Base-by-base conservation (phyloP, 768 basidiomycete genomes). In the Calocera cornea region DNA sequence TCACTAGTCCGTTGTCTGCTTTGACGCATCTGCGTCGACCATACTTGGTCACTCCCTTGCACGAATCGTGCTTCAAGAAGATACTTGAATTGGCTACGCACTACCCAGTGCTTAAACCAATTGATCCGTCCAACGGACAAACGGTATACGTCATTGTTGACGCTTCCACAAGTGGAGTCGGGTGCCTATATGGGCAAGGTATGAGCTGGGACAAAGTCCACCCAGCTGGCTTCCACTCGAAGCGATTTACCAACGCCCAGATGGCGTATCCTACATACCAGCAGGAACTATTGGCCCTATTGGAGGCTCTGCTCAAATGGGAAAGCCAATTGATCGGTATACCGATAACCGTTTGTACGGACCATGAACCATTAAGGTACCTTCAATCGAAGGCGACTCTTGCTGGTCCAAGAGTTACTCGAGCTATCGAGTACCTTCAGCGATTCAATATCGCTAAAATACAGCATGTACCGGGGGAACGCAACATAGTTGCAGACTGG, bases 201-300 rank as follows among this genome's bases (percentile, higher is more conserved):
- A 10, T 19, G 19, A 10, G 10, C 11, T 41, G 40, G 40, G 40
- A 41, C 40, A 41, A 41, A 19, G 40, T 41, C 40, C 40, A 41
- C 40, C 70, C 70, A 17, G 70, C 70, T 16, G 70, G 70, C 3
- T 71, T 71, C 49, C 12, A 70, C 16, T 71, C 70, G 2, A 69
- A 68, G 49, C 69, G 69, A 38, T 71, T 71, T 68, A 65, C 69
- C 2, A 38, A 22, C 31, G 70, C 70, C 10, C 70, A 71, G 63
- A 34, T 29, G 5, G 3, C 31, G 16, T 71, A 71, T 54, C 31
- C 17, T 17, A 69, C 70, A 12, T 70, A 44, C 41, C 69, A 70
- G 38, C 69, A 66, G 2, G 68, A 70, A 40, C 41, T 66, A 2
- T n/a, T 70, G 8, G 69, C 54, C 3, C 34, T 69, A 5, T 22